Conservation (phyloP, 2,329 filamentous ascomycete genomes). For the Verticillium isaacii region DNA sequence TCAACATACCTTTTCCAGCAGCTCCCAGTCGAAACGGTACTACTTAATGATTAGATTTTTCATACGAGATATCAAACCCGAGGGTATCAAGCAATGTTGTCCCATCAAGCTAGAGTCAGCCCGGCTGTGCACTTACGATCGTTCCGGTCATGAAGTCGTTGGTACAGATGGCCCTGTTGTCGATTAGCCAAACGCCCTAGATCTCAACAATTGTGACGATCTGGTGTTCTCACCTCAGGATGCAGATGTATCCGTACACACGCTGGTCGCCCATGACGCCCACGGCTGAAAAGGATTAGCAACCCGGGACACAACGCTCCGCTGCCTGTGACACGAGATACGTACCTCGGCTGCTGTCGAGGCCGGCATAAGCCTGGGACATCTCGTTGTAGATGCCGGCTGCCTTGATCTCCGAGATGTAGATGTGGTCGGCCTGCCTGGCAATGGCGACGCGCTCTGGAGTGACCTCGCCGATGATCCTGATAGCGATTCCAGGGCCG, state of each 20-base stretch:
- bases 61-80: no score
- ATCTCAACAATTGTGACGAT: neutral
- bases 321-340: neutral
- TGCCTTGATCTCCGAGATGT: conserved; percentile 68
- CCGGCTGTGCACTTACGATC: neutral
- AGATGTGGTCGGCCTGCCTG: conserved; percentile 72
- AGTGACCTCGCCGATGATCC: conserved; percentile 82
- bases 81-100: no score
- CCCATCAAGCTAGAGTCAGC: neutral
- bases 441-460: conserved; percentile 73
- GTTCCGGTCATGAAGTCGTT: neutral
- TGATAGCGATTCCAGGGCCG: conserved; percentile 64
- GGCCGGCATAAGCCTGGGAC: neutral
- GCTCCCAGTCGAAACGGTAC: neutral
- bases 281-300: neutral
- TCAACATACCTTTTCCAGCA: neutral
- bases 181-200: neutral
- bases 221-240: neutral
- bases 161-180: neutral
- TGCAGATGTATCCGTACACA: neutral
- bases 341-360: neutral
- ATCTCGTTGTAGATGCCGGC: conserved; percentile 66
- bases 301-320: neutral
- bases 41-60: neutral
- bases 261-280: neutral